Percentiles rank a stretch among this genome's conserved stretches.
Evolutionary conservation across 148 eudicot genomes (phyloP).

Genomic region (Beta vulgaris): DNA sequence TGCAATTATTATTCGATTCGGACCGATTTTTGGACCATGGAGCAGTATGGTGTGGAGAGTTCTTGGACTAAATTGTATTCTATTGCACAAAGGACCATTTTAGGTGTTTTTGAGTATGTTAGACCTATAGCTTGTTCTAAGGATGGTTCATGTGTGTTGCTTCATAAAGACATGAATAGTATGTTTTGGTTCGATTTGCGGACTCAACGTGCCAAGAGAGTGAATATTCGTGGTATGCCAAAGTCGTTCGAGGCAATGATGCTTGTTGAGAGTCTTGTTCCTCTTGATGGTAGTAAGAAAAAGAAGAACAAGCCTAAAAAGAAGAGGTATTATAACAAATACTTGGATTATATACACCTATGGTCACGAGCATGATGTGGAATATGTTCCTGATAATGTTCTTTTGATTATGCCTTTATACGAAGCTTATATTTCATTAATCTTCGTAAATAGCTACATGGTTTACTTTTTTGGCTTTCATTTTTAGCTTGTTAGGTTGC

Average conservation of each 20-base stretch:
- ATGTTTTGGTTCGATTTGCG: slow-evolving; percentile 35
- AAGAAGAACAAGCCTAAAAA: too few species aligned
- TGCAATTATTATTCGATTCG: neutral
- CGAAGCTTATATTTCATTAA: too few species aligned
- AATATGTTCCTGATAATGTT: too few species aligned
- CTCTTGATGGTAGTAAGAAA: too few species aligned
- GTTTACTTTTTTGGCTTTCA: too few species aligned
- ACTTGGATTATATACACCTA: too few species aligned
- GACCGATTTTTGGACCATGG: slow-evolving; percentile 39
- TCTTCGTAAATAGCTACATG: neutral
- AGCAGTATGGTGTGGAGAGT: slow-evolving; percentile 34
- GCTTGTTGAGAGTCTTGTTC: slow-evolving; percentile 17
- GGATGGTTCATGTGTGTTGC: slow-evolving; percentile 23
- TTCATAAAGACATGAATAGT: slow-evolving; percentile 23
- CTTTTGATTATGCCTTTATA: too few species aligned
- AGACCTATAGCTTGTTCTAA: slow-evolving; percentile 26
- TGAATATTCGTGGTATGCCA: slow-evolving; percentile 15
- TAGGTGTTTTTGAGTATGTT: slow-evolving; percentile 12
- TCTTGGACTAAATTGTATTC: slow-evolving; percentile 39
- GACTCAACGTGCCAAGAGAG: neutral
- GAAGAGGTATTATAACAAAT: too few species aligned
- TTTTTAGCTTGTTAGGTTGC: neutral
- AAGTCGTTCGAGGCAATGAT: slow-evolving; percentile 17
- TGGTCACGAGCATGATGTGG: too few species aligned
- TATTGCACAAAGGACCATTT: slow-evolving; percentile 6